Evolutionary conservation across 257 asterid species (phyloP).

Genomic region (Ehretia macrophylla): DNA sequence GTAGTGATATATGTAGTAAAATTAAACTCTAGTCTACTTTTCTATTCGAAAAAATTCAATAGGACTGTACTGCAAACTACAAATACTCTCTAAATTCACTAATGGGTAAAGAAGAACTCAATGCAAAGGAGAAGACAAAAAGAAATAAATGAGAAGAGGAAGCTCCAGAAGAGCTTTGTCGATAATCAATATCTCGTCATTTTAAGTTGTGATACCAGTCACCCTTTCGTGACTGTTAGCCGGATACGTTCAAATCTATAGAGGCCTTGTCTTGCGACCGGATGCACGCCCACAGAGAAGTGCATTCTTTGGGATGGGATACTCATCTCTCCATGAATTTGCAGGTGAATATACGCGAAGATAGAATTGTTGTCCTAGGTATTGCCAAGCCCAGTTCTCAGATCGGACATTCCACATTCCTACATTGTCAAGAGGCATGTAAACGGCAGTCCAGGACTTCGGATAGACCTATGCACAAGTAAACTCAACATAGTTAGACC

Average conservation of each 20-base stretch:
- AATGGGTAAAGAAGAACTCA: too few relatives aligned
- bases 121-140: too few relatives aligned
- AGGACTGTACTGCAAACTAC: too few relatives aligned
- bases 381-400: conserved; percentile 38
- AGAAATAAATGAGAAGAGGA: background rate
- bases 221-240: conserved; percentile 14
- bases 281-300: conserved; percentile 38
- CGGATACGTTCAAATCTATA: background rate
- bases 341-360: conserved; percentile 32
- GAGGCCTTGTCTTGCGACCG: conserved; percentile 17
- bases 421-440: conserved; percentile 44
- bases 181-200: background rate
- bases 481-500: background rate
- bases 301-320: conserved; percentile 35
- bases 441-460: conserved; percentile 35
- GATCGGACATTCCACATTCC: conserved; percentile 48
- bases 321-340: conserved; percentile 41
- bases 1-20: too few relatives aligned
- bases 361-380: conserved; percentile 41
- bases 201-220: background rate
- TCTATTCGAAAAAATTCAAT: too few relatives aligned
- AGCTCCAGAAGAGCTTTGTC: conserved; percentile 4
- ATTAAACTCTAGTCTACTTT: too few relatives aligned
- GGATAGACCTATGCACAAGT: conserved; percentile 27
- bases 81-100: too few relatives aligned